Conservation (phyloP, 805 yeast species). For the Barnettozyma sp. region DNA sequence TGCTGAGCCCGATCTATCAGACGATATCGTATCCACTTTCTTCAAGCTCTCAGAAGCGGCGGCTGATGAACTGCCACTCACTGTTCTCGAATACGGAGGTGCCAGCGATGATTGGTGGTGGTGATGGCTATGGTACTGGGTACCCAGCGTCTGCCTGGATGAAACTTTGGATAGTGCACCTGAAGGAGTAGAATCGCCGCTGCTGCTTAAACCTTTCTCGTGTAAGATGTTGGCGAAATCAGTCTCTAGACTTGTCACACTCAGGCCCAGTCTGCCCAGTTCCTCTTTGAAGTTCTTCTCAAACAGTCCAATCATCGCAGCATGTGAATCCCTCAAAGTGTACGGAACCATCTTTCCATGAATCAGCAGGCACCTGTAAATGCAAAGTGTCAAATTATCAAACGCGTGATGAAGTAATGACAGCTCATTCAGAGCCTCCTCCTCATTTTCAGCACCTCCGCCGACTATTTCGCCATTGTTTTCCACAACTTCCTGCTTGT, state of each 20-base stretch:
- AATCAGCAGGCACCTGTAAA: constrained; percentile 57
- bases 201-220: no score
- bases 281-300: constrained; percentile 63
- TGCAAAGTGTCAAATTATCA: constrained; percentile 57
- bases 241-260: constrained; percentile 22
- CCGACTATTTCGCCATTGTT: no score
- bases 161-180: constrained; percentile 17
- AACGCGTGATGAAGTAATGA: constrained; percentile 38
- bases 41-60: constrained; percentile 9
- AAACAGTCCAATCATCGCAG: constrained; percentile 54
- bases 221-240: constrained; percentile 12
- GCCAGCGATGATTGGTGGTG: no score
- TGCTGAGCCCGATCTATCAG: constrained; percentile 21
- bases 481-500: constrained; percentile 23
- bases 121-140: constrained; percentile 3
- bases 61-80: no score
- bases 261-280: constrained; percentile 35
- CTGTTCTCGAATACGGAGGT: no score
- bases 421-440: constrained; percentile 25
- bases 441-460: no score
- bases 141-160: constrained; percentile 10
- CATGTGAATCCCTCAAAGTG: constrained; percentile 55
- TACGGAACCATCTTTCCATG: constrained; percentile 61
- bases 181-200: constrained; percentile 9
- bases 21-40: constrained; percentile 24